Conservation (phyloP, 495 filamentous ascomycete genomes). For the Aspergillus coremiiformis region DNA sequence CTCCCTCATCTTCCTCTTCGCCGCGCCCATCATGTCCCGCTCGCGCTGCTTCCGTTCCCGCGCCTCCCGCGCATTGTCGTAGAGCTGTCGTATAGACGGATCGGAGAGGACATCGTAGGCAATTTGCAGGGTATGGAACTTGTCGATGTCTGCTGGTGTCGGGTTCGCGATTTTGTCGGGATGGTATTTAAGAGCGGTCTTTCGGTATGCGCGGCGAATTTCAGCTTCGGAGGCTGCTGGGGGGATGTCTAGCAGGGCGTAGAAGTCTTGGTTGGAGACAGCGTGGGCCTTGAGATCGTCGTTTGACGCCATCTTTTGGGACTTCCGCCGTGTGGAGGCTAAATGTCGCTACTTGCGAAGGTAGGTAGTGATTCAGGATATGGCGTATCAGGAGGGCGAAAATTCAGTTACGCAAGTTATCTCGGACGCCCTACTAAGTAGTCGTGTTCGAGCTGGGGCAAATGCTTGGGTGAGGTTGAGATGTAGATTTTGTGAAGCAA, state of each 20-base stretch:
- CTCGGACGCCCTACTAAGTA: neutral
- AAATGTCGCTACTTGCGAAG: neutral
- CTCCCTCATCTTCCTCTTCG: conserved; percentile 65
- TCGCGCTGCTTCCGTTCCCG: conserved; percentile 54
- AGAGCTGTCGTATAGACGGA: conserved; percentile 50
- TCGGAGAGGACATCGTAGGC: conserved; percentile 67
- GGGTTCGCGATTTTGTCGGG: conserved; percentile 70
- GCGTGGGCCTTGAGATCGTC: conserved; percentile 50
- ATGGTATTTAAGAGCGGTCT: conserved; percentile 82
- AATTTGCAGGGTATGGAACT: conserved; percentile 66
- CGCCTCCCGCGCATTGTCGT: conserved; percentile 63
- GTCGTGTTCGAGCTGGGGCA: neutral
- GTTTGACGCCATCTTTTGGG: conserved; percentile 28
- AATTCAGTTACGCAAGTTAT: neutral
- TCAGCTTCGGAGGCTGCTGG: conserved; percentile 58
- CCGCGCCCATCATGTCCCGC: conserved; percentile 57
- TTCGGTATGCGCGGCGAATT: conserved; percentile 80
- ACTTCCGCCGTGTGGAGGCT: neutral
- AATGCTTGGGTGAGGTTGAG: neutral
- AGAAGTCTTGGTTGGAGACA: conserved; percentile 67
- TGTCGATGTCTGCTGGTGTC: conserved; percentile 51
- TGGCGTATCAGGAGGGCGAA: neutral
- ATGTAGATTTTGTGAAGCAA: neutral
- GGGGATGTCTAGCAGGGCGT: conserved; percentile 66
- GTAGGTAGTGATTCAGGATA: neutral